Percentiles rank a stretch among this genome's conserved stretches.
These are phyloP conservation scores for Coriaria nepalensis DNA, from an alignment of 306 rosid species.

Conservation along the genomic window DNA sequence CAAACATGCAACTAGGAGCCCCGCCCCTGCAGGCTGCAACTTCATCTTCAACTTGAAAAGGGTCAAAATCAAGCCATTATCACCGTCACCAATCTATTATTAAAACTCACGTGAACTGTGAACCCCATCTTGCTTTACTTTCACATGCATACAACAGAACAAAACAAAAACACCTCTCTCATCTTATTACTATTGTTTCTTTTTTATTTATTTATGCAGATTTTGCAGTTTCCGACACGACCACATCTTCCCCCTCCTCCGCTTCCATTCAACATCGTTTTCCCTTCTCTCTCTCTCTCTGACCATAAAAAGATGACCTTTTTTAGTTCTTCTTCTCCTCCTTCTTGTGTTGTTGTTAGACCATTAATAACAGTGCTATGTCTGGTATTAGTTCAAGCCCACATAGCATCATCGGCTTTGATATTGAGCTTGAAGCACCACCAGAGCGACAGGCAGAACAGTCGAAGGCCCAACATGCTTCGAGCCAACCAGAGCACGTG, in stretches of 20 bases:
- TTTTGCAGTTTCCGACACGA: not conserved
- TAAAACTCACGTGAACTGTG: conserved; percentile 16
- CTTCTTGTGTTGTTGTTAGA: not conserved
- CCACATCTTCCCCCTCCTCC: conserved; percentile 4
- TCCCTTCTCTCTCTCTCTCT: not conserved
- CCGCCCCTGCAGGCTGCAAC: too few relatives aligned
- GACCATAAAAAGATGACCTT: conserved; percentile 25
- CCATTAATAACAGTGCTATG: conserved; percentile 20
- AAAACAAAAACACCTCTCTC: conserved; percentile 11
- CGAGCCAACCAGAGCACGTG: conserved; percentile 64
- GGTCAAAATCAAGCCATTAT: not conserved
- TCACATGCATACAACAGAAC: conserved; percentile 19
- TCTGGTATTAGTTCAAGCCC: conserved; percentile 25
- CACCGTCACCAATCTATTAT: conserved; percentile 6
- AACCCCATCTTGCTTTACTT: not conserved
- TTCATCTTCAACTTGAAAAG: not conserved
- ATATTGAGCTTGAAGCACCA: conserved; percentile 45
- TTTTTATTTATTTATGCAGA: too few relatives aligned
- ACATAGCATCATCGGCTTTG: conserved; percentile 38
- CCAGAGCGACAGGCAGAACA: conserved; percentile 27
- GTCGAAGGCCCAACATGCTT: conserved; percentile 37
- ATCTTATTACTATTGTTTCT: not conserved
- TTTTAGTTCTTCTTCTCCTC: conserved; percentile 10
- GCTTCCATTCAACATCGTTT: not conserved
- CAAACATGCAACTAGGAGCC: too few relatives aligned